Evolutionary conservation across 2,329 filamentous ascomycete genomes (phyloP).

Genomic region (Aspergillus fructus): DNA sequence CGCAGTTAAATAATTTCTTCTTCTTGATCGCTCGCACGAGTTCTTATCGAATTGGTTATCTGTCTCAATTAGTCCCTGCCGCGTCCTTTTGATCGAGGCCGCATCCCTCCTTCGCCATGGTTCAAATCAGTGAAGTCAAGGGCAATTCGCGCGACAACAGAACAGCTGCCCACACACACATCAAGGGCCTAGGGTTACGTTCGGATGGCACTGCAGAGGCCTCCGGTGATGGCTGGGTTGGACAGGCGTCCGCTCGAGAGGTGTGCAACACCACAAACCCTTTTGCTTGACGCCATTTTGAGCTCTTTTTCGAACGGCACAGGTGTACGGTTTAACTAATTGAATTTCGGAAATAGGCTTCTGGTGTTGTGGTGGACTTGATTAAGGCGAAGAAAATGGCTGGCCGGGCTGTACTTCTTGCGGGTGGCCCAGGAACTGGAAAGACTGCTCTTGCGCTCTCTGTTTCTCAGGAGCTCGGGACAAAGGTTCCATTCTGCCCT

Average conservation of each 20-base stretch:
- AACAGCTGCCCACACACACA: constrained; percentile 95
- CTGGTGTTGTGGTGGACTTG: constrained; percentile 91
- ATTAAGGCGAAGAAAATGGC: constrained; percentile 98
- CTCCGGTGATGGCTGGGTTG: constrained; percentile 80
- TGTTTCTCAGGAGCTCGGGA: constrained; percentile 94
- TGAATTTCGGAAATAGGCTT: constrained; percentile 60
- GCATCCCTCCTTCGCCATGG: constrained; percentile 55
- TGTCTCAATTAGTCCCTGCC: neutral
- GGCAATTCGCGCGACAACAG: constrained; percentile 92
- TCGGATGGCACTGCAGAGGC: constrained; percentile 81
- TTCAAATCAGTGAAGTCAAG: constrained; percentile 92
- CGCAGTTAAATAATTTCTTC: constrained; percentile 5
- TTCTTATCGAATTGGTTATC: neutral
- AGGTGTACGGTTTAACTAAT: constrained; percentile 13
- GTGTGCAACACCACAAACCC: constrained; percentile 48
- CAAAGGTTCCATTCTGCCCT: constrained; percentile 96
- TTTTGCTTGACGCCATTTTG: neutral
- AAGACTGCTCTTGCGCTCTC: constrained; percentile 96
- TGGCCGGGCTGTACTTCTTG: constrained; percentile 86
- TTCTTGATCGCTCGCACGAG: neutral
- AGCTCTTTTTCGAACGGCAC: neutral
- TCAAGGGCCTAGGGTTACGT: constrained; percentile 88
- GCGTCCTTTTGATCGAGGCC: constrained; percentile 26
- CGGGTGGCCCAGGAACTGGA: constrained; percentile 91
- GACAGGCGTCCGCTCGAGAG: constrained; percentile 84